Evolutionary conservation across 331 rosid genomes (phyloP), one percentile per base, ranked within the genome.

Genomic region (Dryas integrifolia): DNA sequence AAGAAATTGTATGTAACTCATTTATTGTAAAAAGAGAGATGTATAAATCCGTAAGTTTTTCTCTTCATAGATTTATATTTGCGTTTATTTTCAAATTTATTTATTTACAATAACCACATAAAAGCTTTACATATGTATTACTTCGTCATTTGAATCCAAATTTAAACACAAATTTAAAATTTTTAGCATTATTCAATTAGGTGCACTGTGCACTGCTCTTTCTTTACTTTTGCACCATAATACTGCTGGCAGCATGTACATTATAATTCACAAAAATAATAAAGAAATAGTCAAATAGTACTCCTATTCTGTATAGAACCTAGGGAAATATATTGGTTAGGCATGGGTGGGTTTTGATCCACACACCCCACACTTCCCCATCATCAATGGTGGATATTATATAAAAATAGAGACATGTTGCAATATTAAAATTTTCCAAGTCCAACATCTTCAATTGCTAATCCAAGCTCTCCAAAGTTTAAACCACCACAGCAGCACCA

Each of bases 301-400:
- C 35, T 30, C 7, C 16, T 10, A 18, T 21, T 55, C 30, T 7
- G 21, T 6, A 6, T 6, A 21, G 18, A 55, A 38, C 11, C 49
- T 41, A 10, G 61, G 30, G 68, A 46, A 9, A 46, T 4, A 65
- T 24, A 24, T 10, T 13, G 7, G 6, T 44, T 0, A 11, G 35
- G 72, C 39, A 11, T 40, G 13, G 52, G 64, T 51, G 49, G 47
- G 47, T 58, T 51, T 50, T 50, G 44, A 59, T 59, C 18, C 44
- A 59, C 11, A 15, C 16, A 59, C 46, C 59, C 21, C 11, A 2
- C 46, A 60, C 9, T 50, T 12, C 18, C 35, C 38, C 62, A 18
- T 69, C 62, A 69, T 51, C 57, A 55, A 41, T 55, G 51, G 64
- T 70, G 52, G 52, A 43, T 12, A 12, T 53, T 43, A 41, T 55